These are phyloP conservation scores for Leishmania major DNA, from an alignment of 208 protist species.

Conservation along the genomic window DNA sequence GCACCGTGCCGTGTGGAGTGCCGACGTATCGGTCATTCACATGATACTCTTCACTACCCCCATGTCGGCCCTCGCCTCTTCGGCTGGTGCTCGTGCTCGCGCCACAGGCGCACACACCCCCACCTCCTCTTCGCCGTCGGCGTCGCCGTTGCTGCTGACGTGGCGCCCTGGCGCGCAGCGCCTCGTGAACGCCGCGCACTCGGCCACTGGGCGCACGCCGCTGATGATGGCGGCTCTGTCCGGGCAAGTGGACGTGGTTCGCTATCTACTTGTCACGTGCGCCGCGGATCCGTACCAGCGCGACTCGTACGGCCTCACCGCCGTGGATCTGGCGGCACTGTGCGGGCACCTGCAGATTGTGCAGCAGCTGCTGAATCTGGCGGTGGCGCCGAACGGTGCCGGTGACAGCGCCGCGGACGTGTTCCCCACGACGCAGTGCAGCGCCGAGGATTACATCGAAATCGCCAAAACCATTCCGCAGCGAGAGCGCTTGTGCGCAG, in stretches of 20 bases:
- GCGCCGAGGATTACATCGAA: slow-evolving; percentile 72
- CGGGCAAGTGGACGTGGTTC: slow-evolving; percentile 48
- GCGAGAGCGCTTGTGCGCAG: slow-evolving; percentile 46
- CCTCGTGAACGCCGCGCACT: slow-evolving; percentile 69
- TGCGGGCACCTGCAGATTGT: slow-evolving; percentile 65
- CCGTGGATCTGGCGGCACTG: slow-evolving; percentile 73
- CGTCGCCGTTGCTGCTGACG: slow-evolving; percentile 16
- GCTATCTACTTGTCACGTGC: slow-evolving; percentile 62
- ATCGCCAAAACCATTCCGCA: slow-evolving; percentile 64
- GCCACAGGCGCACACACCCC: neutral
- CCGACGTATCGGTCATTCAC: slow-evolving; percentile 54
- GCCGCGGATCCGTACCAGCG: slow-evolving; percentile 45
- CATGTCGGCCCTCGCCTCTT: neutral
- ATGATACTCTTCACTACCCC: slow-evolving; percentile 61
- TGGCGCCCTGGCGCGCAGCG: slow-evolving; percentile 57
- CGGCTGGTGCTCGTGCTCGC: neutral
- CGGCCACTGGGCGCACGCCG: slow-evolving; percentile 65
- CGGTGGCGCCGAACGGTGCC: slow-evolving; percentile 22
- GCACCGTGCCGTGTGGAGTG: slow-evolving; percentile 83
- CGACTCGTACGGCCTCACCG: slow-evolving; percentile 59
- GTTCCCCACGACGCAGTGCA: slow-evolving; percentile 49
- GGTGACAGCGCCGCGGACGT: slow-evolving; percentile 36
- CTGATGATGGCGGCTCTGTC: slow-evolving; percentile 83
- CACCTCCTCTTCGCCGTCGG: neutral
- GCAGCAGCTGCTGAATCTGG: slow-evolving; percentile 30